Percentiles rank a stretch among this genome's conserved stretches.
phyloP scores from a whole-genome alignment of 306 rosid species.

The Quercus dentata region DNA sequence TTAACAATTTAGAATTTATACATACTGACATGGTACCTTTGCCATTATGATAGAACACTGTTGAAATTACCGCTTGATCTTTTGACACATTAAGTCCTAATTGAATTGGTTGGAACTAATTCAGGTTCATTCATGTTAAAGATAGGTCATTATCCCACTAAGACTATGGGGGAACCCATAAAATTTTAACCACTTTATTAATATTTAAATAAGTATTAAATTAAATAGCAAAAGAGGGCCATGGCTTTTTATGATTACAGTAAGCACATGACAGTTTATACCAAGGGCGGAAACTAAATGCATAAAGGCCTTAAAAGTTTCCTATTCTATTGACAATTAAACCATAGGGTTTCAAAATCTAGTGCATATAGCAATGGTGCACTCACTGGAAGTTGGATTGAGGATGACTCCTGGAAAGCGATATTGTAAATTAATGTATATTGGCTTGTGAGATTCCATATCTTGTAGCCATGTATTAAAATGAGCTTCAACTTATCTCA shows the following conservation, averaged over 20 bases:
- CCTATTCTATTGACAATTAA: not conserved
- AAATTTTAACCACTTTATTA: not conserved
- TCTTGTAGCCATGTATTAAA: not conserved
- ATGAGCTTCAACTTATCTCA: conserved; percentile 1
- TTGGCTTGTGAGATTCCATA: conserved; percentile 10
- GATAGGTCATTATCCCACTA: not conserved
- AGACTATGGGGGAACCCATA: not conserved
- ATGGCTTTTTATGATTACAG: not conserved
- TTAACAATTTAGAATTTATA: no score
- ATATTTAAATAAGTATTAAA: not conserved
- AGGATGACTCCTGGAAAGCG: not conserved
- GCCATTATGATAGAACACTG: no score
- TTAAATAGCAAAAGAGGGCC: not conserved
- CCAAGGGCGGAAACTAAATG: not conserved
- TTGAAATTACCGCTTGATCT: no score
- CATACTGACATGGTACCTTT: no score
- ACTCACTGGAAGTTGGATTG: not conserved
- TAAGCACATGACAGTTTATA: not conserved
- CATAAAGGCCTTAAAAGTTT: not conserved
- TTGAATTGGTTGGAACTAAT: not conserved
- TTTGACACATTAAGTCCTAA: not conserved
- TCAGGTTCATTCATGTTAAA: not conserved
- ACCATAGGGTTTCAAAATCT: not conserved
- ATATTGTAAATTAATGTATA: not conserved
- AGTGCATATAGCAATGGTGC: not conserved